Conservation (phyloP, 371 early-diverging fungal species). For the Conidiobolus incongruus region DNA sequence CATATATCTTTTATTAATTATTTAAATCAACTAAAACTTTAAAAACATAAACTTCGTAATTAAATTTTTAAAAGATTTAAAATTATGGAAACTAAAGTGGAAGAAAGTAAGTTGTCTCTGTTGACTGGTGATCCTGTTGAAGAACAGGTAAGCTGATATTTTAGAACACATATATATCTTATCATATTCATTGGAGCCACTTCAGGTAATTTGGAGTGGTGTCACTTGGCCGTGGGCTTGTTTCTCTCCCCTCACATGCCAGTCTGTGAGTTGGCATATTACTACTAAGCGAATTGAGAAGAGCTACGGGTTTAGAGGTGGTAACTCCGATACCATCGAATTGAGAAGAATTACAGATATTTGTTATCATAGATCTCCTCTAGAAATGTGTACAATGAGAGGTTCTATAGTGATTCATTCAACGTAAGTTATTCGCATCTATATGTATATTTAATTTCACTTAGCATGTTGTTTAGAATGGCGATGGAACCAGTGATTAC, state of each 20-base stretch:
- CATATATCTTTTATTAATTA: conserved; percentile 46
- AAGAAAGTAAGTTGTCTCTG: background rate
- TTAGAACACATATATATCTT: background rate
- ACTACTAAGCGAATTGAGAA: background rate
- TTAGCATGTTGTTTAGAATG: background rate
- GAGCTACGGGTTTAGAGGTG: background rate
- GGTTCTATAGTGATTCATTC: conserved; percentile 1
- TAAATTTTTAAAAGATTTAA: background rate
- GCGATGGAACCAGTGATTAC: background rate
- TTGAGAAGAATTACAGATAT: background rate
- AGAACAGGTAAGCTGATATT: conserved; percentile 1
- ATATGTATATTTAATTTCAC: background rate
- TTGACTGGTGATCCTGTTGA: background rate
- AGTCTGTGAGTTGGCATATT: background rate
- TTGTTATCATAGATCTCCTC: background rate
- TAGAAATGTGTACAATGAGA: background rate
- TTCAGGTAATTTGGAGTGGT: conserved; percentile 2
- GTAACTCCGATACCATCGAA: background rate
- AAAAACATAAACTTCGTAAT: too few species aligned
- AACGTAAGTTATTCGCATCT: background rate
- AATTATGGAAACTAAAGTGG: background rate
- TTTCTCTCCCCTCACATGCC: background rate
- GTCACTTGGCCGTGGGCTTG: background rate
- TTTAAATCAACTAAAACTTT: background rate
- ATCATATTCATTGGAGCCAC: background rate